Evolutionary conservation across 371 early-diverging fungal species (phyloP), one percentile per base, ranked within the genome.

Genomic region (Smittium mucronatum): DNA sequence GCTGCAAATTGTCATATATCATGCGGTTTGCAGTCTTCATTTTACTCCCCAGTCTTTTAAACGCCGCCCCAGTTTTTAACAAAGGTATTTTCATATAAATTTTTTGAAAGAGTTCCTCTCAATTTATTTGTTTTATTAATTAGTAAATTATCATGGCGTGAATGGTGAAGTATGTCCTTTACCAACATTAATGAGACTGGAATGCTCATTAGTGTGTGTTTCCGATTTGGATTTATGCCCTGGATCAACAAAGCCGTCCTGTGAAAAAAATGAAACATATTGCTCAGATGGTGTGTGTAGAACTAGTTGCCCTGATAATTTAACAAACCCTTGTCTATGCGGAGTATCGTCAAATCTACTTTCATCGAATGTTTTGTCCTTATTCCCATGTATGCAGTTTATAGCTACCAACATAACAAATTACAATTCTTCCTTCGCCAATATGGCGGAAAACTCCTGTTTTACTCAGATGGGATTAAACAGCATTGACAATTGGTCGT

Each of bases 251-350:
- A 70, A 57, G 67, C 77, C 77, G 8, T 31, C 58, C 2, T 77
- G 77, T 32, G 72, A 70, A 2, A 32, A 26, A 1, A 68, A 64
- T 2, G 73, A 76, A 64, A 17, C 35, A 16, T 77, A 73, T 58
- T 77, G 77, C 57, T 70, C 74, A 1, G 77, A 77, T 64, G 77
- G 77, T 26, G 59, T 65, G 21, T 77, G 77, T 64, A 70, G 70
- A 57, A 71, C 64, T 69, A 47, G 70, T 57, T 76, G 76, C 64
- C 69, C 75, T 1, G 60, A 34, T 36, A 67, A 70, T 58, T 66
- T 71, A 16, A 34, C 32, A 15, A 75, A 71, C 57, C 76, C 73
- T 2, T 74, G 75, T 36, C 71, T 66, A 25, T 75, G 75, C 69
- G 32, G 58, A 57, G 71, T 67, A 36, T 61, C 61, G 16, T 69